Evolutionary conservation across 352 stramenopile genomes (phyloP).

Genomic region (Phytophthora sp.): DNA sequence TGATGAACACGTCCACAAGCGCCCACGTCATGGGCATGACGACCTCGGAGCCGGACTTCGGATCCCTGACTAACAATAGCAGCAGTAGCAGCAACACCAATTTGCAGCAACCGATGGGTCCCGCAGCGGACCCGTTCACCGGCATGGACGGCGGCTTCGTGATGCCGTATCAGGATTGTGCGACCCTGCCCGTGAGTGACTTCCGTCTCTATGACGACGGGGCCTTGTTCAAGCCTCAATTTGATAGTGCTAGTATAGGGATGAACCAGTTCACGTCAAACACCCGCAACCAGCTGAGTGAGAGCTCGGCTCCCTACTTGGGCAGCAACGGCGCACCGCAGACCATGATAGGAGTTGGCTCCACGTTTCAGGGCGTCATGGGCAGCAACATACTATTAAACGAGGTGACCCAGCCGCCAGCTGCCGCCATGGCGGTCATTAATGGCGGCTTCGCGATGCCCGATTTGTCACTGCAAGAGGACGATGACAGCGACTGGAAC

Average conservation of each 20-base stretch:
- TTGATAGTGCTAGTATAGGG: background rate
- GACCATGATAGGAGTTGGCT: background rate
- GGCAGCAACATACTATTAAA: conserved; percentile 24
- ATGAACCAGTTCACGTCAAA: conserved; percentile 11
- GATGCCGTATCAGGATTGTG: conserved; percentile 32
- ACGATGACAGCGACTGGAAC: conserved; percentile 31
- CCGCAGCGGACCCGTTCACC: conserved; percentile 4
- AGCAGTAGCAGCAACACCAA: too few species aligned
- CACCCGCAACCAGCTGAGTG: conserved; percentile 25
- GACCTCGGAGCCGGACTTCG: conserved; percentile 9
- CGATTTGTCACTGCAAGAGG: conserved; percentile 18
- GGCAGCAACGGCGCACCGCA: background rate
- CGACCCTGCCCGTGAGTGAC: conserved; percentile 19
- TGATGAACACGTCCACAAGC: conserved; percentile 12
- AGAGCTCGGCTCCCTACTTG: conserved; percentile 15
- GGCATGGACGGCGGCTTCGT: conserved; percentile 19
- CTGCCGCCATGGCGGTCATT: conserved; percentile 21
- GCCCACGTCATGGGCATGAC: conserved; percentile 20
- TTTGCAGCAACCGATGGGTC: conserved; percentile 3
- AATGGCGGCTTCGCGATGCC: conserved; percentile 18
- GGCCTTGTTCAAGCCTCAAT: conserved; percentile 14
- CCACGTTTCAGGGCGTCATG: conserved; percentile 12
- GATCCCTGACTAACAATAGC: conserved; percentile 8
- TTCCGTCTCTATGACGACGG: conserved; percentile 26
- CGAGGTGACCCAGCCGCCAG: conserved; percentile 25